A percentile compares a stretch with the other conserved stretches of the same genome.
These are phyloP conservation scores for Macaranga tanarius DNA, from an alignment of 441 rosid genomes.

Conservation along the genomic window DNA sequence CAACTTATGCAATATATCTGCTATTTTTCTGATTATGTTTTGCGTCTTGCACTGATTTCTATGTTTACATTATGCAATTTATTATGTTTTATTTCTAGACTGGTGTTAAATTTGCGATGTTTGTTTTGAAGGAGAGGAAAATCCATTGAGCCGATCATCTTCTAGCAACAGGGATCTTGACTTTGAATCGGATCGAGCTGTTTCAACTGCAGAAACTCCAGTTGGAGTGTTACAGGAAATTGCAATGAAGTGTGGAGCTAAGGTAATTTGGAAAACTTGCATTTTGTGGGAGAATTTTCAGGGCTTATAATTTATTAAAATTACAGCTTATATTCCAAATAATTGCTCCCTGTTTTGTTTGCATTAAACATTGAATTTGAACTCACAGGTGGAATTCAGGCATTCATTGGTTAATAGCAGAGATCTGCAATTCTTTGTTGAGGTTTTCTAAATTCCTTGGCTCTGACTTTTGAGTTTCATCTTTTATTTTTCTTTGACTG, in stretches of 20 bases:
- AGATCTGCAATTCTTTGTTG: constrained; percentile 75
- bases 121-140: constrained; percentile 58
- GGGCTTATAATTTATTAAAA: neutral
- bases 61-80: neutral
- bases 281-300: neutral
- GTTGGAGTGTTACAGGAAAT: constrained; percentile 66
- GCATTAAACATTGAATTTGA: constrained; percentile 18
- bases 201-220: constrained; percentile 58
- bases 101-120: constrained; percentile 25
- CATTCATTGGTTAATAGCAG: constrained; percentile 63
- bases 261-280: constrained; percentile 44
- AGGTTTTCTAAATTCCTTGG: constrained; percentile 49
- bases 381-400: constrained; percentile 77
- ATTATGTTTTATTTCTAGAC: constrained; percentile 14
- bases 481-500: neutral
- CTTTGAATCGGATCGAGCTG: constrained; percentile 56
- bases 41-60: neutral
- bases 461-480: constrained; percentile 15
- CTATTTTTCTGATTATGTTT: neutral
- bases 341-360: neutral
- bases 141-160: constrained; percentile 50
- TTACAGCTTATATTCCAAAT: neutral
- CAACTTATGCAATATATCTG: neutral
- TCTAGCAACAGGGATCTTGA: constrained; percentile 66
- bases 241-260: constrained; percentile 83